These are phyloP conservation scores for Seiridium cupressi DNA, from an alignment of 2,329 filamentous ascomycete species.

Conservation along the genomic window DNA sequence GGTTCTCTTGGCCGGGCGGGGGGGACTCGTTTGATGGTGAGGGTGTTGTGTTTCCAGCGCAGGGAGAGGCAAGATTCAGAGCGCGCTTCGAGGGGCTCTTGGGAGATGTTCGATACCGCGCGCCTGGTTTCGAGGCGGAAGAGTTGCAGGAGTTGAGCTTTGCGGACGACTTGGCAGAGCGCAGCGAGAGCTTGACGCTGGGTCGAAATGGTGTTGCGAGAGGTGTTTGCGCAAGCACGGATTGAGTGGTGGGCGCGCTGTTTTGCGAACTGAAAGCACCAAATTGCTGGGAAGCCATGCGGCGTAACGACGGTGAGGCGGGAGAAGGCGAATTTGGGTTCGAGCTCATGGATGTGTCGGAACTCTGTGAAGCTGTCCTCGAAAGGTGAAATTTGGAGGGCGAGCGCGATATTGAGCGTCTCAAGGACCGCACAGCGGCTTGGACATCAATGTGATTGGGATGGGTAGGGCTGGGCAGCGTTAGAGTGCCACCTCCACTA, in stretches of 20 bases:
- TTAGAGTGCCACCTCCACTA: slow-evolving; percentile 71
- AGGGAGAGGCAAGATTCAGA: slow-evolving; percentile 67
- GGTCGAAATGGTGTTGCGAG: slow-evolving; percentile 65
- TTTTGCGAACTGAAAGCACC: slow-evolving; percentile 42
- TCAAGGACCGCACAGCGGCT: slow-evolving; percentile 73
- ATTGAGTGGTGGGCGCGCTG: slow-evolving; percentile 27
- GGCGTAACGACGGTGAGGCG: slow-evolving; percentile 41
- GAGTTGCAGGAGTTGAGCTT: slow-evolving; percentile 33
- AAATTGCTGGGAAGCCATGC: slow-evolving; percentile 43
- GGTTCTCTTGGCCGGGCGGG: slow-evolving; percentile 44
- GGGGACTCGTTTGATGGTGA: slow-evolving; percentile 42
- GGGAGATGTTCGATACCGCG: slow-evolving; percentile 68
- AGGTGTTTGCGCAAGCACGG: slow-evolving; percentile 40
- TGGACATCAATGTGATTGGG: slow-evolving; percentile 76
- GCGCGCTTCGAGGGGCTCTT: slow-evolving; percentile 80
- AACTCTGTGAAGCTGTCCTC: slow-evolving; percentile 44
- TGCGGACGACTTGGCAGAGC: slow-evolving; percentile 60
- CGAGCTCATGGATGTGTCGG: slow-evolving; percentile 39
- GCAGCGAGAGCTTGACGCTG: slow-evolving; percentile 64
- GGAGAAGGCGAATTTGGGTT: slow-evolving; percentile 57
- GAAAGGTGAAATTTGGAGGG: slow-evolving; percentile 80
- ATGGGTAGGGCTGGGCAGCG: slow-evolving; percentile 82
- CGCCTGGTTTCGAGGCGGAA: slow-evolving; percentile 48
- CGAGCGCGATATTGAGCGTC: slow-evolving; percentile 88
- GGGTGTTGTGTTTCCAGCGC: slow-evolving; percentile 62